Conservation (phyloP, 352 stramenopile genomes). For the Blastocystis sp. region DNA sequence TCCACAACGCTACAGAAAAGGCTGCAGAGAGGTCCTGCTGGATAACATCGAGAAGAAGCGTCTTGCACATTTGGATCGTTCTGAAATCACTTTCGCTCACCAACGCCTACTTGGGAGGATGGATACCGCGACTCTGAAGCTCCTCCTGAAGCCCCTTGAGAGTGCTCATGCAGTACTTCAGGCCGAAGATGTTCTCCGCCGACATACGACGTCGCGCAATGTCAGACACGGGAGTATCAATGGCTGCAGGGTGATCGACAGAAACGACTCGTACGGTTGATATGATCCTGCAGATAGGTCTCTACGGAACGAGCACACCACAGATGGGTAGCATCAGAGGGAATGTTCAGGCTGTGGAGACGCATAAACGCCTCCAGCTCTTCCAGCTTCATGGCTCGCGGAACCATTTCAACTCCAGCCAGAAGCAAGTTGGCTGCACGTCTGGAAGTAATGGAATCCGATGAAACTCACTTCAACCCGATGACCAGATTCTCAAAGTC, state of each 20-base stretch:
- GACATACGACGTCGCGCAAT: neutral
- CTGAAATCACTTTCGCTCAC: neutral
- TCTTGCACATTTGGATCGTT: neutral
- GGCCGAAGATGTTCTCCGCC: neutral
- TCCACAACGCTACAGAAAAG: neutral
- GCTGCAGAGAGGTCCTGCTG: neutral
- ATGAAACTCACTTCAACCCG: neutral
- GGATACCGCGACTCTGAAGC: neutral
- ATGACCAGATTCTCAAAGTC: neutral
- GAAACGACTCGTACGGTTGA: neutral
- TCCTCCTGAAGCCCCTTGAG: neutral
- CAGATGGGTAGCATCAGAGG: neutral
- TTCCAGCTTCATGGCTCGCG: neutral
- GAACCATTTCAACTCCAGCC: neutral
- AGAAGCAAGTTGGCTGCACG: neutral
- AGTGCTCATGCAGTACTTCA: neutral
- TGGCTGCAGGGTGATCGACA: neutral
- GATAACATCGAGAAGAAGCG: neutral
- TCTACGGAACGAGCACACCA: neutral
- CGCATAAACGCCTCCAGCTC: neutral
- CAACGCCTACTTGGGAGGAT: neutral
- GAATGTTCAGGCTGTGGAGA: neutral
- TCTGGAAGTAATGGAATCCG: neutral
- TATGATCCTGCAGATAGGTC: neutral
- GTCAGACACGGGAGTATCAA: neutral